phyloP scores from a whole-genome alignment of 139 green algal species.

The Pseudopediastrum boryanum region DNA sequence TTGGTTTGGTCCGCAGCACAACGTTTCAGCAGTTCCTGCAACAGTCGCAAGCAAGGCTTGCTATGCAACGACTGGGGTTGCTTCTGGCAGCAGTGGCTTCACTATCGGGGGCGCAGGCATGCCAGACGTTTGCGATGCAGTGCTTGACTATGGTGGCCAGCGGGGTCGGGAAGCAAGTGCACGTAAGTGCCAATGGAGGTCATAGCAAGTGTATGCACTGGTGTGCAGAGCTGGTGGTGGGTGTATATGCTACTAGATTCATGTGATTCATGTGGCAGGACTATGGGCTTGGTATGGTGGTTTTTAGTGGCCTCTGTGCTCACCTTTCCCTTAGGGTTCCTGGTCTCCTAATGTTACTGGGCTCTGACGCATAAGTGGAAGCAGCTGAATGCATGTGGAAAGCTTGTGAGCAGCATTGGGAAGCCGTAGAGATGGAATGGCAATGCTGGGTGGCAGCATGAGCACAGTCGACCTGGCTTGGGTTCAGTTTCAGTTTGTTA shows the following conservation, averaged over 20 bases:
- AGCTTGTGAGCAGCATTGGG: too few relatives aligned
- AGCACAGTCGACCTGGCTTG: too few relatives aligned
- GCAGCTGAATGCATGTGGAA: too few relatives aligned
- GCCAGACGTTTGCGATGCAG: slow-evolving; percentile 29
- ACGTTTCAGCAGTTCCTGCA: slow-evolving; percentile 36
- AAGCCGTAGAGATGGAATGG: too few relatives aligned
- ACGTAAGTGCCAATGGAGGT: slow-evolving; percentile 12
- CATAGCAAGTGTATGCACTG: background rate
- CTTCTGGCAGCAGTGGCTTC: slow-evolving; percentile 39
- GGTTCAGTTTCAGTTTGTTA: too few relatives aligned
- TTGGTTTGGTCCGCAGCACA: slow-evolving; percentile 31
- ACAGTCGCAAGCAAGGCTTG: slow-evolving; percentile 22
- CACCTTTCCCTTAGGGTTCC: background rate
- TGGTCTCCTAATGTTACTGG: background rate
- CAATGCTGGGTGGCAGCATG: too few relatives aligned
- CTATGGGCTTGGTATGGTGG: background rate
- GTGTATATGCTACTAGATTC: background rate
- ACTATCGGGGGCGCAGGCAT: slow-evolving; percentile 25
- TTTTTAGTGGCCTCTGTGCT: background rate
- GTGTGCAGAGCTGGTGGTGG: background rate
- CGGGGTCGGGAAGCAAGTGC: slow-evolving; percentile 15
- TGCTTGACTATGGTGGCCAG: slow-evolving; percentile 33
- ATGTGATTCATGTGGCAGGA: background rate
- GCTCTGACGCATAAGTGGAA: too few relatives aligned
- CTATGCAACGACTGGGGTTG: slow-evolving; percentile 37